Evolutionary conservation across 805 yeast genomes (phyloP).

Genomic region (Candida khao-thaluensis): DNA sequence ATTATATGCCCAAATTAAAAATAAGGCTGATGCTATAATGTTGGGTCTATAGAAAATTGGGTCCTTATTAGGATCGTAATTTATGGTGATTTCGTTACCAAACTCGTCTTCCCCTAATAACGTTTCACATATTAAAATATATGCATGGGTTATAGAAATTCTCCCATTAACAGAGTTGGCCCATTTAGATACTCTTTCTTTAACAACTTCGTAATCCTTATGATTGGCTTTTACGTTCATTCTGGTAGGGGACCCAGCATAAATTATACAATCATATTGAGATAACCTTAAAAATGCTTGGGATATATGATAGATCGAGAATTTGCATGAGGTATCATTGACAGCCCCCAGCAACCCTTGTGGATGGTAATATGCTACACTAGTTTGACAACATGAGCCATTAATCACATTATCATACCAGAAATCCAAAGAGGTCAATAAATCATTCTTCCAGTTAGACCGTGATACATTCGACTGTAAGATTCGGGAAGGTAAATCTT

Average conservation of each 20-base stretch:
- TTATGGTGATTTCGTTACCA: conserved; percentile 14
- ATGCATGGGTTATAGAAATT: conserved; percentile 58
- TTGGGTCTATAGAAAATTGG: conserved; percentile 39
- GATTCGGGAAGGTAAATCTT: conserved; percentile 17
- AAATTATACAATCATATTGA: conserved; percentile 26
- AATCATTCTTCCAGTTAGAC: conserved; percentile 20
- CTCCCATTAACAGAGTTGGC: conserved; percentile 46
- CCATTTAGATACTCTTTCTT: conserved; percentile 53
- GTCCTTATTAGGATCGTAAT: conserved; percentile 51
- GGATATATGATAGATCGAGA: conserved; percentile 21
- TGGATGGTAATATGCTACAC: conserved; percentile 14
- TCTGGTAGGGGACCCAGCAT: conserved; percentile 25
- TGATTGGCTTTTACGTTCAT: conserved; percentile 41
- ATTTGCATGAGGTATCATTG: conserved; percentile 19
- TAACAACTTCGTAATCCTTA: conserved; percentile 45
- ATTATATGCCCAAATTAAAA: conserved; percentile 52
- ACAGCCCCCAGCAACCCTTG: conserved; percentile 9
- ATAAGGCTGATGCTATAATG: conserved; percentile 36
- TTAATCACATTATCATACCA: conserved; percentile 19
- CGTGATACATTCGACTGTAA: conserved; percentile 18
- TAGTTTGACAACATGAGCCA: conserved; percentile 19
- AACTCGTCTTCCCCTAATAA: conserved; percentile 36
- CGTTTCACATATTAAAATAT: conserved; percentile 40
- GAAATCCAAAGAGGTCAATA: conserved; percentile 20
- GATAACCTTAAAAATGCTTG: conserved; percentile 22